phyloP scores from a whole-genome alignment of 768 basidiomycete genomes.

The Rickenella mellea region DNA sequence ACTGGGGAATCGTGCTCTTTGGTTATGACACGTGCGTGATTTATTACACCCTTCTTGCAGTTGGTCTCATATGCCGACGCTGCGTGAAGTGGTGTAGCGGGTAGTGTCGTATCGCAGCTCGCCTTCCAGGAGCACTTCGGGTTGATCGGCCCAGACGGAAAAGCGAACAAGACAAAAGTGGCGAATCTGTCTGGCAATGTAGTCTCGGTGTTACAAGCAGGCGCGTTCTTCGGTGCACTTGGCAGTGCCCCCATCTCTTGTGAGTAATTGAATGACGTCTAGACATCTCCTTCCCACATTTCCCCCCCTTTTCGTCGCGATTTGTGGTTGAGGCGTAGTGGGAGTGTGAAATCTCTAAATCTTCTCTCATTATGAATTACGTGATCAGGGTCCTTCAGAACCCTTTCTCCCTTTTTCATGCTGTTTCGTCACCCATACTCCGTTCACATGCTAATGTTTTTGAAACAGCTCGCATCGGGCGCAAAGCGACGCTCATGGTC shows the following conservation, averaged over 20 bases:
- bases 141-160: slow-evolving; percentile 36
- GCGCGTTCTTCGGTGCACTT: slow-evolving; percentile 83
- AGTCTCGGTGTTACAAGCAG: slow-evolving; percentile 80
- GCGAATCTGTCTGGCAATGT: slow-evolving; percentile 70
- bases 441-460: background rate
- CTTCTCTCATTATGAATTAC: too few relatives aligned
- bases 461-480: slow-evolving; percentile 48
- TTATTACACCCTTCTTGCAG: background rate
- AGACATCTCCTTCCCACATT: background rate
- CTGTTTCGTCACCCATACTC: background rate
- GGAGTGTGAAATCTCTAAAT: too few relatives aligned
- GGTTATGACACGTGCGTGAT: slow-evolving; percentile 67
- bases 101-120: slow-evolving; percentile 55
- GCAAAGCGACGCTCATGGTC: slow-evolving; percentile 49
- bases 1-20: slow-evolving; percentile 77
- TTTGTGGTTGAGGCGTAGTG: too few relatives aligned
- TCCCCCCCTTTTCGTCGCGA: background rate
- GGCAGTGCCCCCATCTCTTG: slow-evolving; percentile 62
- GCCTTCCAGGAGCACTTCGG: slow-evolving; percentile 61
- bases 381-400: slow-evolving; percentile 12
- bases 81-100: slow-evolving; percentile 44
- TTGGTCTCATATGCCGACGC: background rate
- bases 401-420: slow-evolving; percentile 2
- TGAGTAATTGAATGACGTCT: slow-evolving; percentile 20
- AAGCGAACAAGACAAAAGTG: slow-evolving; percentile 23